A percentile compares a stretch with the other conserved stretches of the same genome.
Conservation (phyloP, 441 rosid species). For the Aquilaria agallochum region DNA sequence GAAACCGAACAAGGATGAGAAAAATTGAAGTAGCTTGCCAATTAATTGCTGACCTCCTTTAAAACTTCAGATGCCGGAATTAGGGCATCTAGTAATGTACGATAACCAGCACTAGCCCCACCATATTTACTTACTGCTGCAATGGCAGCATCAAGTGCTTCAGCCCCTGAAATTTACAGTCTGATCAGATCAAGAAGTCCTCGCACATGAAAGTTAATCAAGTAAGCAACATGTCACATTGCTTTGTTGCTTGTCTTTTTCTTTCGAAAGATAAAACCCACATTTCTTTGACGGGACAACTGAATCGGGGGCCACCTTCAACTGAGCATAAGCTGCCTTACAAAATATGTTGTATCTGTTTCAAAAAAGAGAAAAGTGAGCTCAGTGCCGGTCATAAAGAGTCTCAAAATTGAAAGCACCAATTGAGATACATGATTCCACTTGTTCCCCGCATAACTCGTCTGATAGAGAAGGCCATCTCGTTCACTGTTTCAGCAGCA, state of each 20-base stretch:
- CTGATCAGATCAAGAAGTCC: constrained; percentile 1
- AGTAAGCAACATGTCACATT: constrained; percentile 51
- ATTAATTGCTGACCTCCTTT: constrained; percentile 46
- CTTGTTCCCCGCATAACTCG: constrained; percentile 98
- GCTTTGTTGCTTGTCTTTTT: constrained; percentile 41
- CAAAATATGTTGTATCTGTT: constrained; percentile 76
- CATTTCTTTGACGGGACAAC: too few species aligned
- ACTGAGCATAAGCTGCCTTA: constrained; percentile 82
- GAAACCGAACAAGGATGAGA: too few species aligned
- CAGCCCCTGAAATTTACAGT: constrained; percentile 61
- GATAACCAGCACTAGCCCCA: constrained; percentile 88
- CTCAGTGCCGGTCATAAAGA: neutral
- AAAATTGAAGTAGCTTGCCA: too few species aligned
- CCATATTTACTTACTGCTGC: constrained; percentile 89
- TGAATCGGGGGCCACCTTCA: constrained; percentile 51
- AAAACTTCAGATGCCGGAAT: constrained; percentile 85
- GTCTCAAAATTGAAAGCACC: too few species aligned
- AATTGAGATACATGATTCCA: constrained; percentile 63
- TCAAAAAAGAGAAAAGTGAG: constrained; percentile 4
- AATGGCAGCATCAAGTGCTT: constrained; percentile 82
- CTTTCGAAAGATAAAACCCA: too few species aligned
- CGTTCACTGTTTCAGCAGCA: constrained; percentile 83
- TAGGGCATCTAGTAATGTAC: constrained; percentile 89
- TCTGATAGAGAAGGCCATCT: constrained; percentile 82
- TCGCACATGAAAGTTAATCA: too few species aligned